These are phyloP conservation scores for Priceomyces melissophilus DNA, from an alignment of 805 yeast genomes.

Conservation along the genomic window DNA sequence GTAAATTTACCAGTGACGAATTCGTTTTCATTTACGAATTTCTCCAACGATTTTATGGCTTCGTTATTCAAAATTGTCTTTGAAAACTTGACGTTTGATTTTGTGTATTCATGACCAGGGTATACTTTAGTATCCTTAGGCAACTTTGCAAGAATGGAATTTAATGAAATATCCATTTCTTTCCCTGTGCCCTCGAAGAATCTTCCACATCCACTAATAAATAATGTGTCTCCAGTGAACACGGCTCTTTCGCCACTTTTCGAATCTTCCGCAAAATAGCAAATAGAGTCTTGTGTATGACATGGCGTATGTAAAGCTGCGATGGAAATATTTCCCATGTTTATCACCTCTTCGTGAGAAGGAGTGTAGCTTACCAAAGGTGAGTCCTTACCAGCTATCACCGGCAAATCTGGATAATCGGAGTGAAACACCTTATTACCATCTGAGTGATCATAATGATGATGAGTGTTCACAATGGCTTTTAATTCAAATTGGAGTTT, in stretches of 20 bases:
- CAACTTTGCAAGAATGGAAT: constrained; percentile 52
- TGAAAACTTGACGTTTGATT: constrained; percentile 75
- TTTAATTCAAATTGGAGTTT: constrained; percentile 47
- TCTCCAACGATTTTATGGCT: constrained; percentile 53
- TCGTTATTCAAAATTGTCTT: constrained; percentile 53
- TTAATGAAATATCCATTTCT: constrained; percentile 76
- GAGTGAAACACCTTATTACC: constrained; percentile 59
- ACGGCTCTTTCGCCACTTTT: constrained; percentile 65
- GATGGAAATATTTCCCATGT: constrained; percentile 64
- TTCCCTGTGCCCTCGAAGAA: constrained; percentile 88
- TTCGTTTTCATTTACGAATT: constrained; percentile 54
- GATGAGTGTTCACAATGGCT: constrained; percentile 93
- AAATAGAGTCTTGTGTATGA: constrained; percentile 94
- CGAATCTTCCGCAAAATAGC: constrained; percentile 73
- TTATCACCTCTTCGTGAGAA: constrained; percentile 54
- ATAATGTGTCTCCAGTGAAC: constrained; percentile 94
- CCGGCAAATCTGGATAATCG: constrained; percentile 47
- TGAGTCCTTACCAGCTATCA: constrained; percentile 83
- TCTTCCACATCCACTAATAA: constrained; percentile 93
- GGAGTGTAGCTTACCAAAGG: constrained; percentile 74
- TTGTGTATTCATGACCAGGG: constrained; percentile 97
- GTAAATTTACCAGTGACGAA: constrained; percentile 85
- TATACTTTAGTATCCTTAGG: constrained; percentile 72
- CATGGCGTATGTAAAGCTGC: constrained; percentile 94
- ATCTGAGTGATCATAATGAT: constrained; percentile 92